phyloP scores from a whole-genome alignment of 768 basidiomycete species.

The Saitozyma podzolica region DNA sequence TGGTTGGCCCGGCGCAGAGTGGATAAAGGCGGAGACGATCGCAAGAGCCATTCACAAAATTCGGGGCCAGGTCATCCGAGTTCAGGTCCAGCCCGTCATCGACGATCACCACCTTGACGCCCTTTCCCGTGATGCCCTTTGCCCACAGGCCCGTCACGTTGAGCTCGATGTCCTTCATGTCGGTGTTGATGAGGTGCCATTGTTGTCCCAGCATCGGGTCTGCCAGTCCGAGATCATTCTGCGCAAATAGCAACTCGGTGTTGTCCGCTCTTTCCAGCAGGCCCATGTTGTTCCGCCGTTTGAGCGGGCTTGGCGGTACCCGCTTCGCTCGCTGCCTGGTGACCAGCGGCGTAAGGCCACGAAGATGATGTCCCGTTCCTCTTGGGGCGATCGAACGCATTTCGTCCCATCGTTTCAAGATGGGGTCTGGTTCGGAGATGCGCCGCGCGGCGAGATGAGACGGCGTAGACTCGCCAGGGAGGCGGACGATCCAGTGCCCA shows the following conservation, averaged over 20 bases:
- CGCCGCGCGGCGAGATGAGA: no score
- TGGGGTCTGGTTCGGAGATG: constrained; percentile 11
- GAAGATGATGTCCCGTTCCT: constrained; percentile 5
- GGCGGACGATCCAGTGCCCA: constrained; percentile 79
- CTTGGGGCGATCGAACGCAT: constrained; percentile 10
- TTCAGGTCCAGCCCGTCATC: constrained; percentile 94
- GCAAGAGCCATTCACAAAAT: constrained; percentile 70
- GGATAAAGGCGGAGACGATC: not conserved
- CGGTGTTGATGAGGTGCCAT: constrained; percentile 93
- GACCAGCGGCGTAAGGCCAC: constrained; percentile 41
- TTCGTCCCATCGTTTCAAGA: constrained; percentile 31
- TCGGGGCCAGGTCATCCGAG: constrained; percentile 78
- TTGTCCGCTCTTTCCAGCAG: constrained; percentile 12
- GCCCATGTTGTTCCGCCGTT: not conserved
- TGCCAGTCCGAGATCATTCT: constrained; percentile 62
- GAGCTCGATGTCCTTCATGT: constrained; percentile 70
- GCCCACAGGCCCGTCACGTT: constrained; percentile 94
- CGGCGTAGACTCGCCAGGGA: constrained; percentile 18
- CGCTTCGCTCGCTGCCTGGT: constrained; percentile 51
- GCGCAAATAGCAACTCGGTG: constrained; percentile 55
- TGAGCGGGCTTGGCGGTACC: constrained; percentile 23
- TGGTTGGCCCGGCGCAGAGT: not conserved
- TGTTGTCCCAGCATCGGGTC: constrained; percentile 83
- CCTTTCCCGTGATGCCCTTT: constrained; percentile 81
- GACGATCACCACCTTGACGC: constrained; percentile 81